Percentiles rank a stretch among this genome's conserved stretches.
Evolutionary conservation across 371 early-diverging fungal genomes (phyloP).

Genomic region (Rhizopus sp.): DNA sequence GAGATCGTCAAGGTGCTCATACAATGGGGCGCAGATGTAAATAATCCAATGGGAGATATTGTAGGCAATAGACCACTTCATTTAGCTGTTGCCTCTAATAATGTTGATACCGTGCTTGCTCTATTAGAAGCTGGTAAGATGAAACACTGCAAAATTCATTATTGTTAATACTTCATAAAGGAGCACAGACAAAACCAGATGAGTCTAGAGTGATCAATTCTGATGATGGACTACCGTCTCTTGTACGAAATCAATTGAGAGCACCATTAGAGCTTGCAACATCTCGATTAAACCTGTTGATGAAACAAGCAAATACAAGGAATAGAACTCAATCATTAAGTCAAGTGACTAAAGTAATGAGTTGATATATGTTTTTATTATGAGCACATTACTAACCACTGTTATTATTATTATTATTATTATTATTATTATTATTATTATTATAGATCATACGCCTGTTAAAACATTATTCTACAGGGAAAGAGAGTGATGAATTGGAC

Average conservation of each 20-base stretch:
- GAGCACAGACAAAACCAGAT: background rate
- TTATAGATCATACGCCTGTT: conserved; percentile 42
- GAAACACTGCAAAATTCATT: background rate
- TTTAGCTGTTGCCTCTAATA: conserved; percentile 48
- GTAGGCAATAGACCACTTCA: conserved; percentile 51
- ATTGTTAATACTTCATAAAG: background rate
- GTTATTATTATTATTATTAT: background rate
- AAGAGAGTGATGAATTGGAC: conserved; percentile 15
- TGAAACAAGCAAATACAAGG: conserved; percentile 15
- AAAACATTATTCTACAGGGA: conserved; percentile 30
- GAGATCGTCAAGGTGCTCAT: conserved; percentile 37
- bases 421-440: background rate
- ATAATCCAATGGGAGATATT: conserved; percentile 50
- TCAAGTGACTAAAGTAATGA: conserved; percentile 29
- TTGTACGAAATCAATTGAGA: conserved; percentile 4
- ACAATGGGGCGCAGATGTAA: conserved; percentile 44
- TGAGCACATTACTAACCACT: too few relatives aligned
- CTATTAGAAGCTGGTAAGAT: conserved; percentile 41
- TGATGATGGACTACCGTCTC: conserved; percentile 14
- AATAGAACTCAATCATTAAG: conserved; percentile 9
- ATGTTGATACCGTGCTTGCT: conserved; percentile 44
- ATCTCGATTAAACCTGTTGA: conserved; percentile 40
- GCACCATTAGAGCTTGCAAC: conserved; percentile 43
- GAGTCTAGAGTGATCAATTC: background rate
- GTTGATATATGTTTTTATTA: background rate